Base-by-base conservation (phyloP, 305 asterid species). In the Plantago rigida region DNA sequence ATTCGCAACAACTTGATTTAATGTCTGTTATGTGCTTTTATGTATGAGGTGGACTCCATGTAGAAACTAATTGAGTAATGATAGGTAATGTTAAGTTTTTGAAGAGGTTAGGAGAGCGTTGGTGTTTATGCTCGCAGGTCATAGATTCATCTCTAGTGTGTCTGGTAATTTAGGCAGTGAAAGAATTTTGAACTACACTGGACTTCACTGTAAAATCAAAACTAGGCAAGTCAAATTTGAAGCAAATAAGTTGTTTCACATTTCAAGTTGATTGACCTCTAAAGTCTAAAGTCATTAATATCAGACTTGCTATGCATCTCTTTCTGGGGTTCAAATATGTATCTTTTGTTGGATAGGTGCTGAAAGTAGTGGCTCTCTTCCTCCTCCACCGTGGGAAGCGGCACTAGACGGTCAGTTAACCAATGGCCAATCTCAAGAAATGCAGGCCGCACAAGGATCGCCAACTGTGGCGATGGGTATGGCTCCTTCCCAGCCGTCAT, bases 371-470 rank as follows among this genome's bases (percentile, higher is more conserved):
- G 73, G 64, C 47, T 62, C 88, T 5, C 56, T 88, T 44, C 99
- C 99, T 58, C 97, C 94, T 44, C 99, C 99, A 19, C 97, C 99
- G n/a, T 92, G 99, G 99, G 99, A 92, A 75, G 83, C 80, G 19
- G 86, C 83, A 62, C 54, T 77, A 7, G 95, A 86, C 36, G 63
- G 73, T 67, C 71, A 71, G 62, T 75, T 75, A 22, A 47, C 74
- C 19, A 69, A 63, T 45, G 73, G 69, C 68, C 87, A 72, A 58
- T 71, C 77, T 54, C 90, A 76, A 63, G 74, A 56, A 44, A 69
- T 77, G 68, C 94, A 85, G 64, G 73, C 24, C 63, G 50, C 71
- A 15, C 90, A 72, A 68, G 73, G 66, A 51, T 73, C 63, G 13
- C 62, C 65, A 4, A 31, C 39, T 31, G 6, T 11, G 46, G 62